Percentiles rank a stretch among this genome's conserved stretches.
phyloP scores from a whole-genome alignment of 2,329 filamentous ascomycete genomes.

The Lasiodiplodia sp. region DNA sequence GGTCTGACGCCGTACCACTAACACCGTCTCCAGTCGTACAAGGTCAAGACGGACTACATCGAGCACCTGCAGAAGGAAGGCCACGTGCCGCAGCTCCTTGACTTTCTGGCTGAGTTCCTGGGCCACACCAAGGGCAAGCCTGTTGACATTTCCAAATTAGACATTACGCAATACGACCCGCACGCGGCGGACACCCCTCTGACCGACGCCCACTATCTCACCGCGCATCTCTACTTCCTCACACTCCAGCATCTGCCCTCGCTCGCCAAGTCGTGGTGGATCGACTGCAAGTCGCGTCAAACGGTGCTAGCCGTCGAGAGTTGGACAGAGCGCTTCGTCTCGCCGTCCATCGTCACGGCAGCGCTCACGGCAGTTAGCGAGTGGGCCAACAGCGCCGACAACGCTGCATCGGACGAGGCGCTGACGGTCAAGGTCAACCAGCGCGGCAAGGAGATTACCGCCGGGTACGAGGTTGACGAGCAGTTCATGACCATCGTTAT shows the following conservation, averaged over 20 bases:
- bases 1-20: conserved; percentile 34
- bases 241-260: conserved; percentile 78
- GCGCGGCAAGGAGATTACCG: conserved; percentile 77
- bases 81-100: conserved; percentile 72
- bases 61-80: conserved; percentile 78
- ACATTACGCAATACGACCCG: conserved; percentile 65
- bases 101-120: conserved; percentile 84
- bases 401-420: conserved; percentile 56
- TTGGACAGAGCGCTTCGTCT: conserved; percentile 79
- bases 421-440: conserved; percentile 75
- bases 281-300: conserved; percentile 78
- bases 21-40: conserved; percentile 65
- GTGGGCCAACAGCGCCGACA: conserved; percentile 63
- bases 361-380: conserved; percentile 71
- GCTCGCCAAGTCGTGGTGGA: conserved; percentile 84
- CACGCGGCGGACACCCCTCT: conserved; percentile 51
- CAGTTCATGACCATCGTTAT: conserved; percentile 84
- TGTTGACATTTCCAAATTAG: conserved; percentile 73
- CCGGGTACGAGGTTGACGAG: conserved; percentile 88
- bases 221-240: conserved; percentile 86
- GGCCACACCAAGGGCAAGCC: conserved; percentile 78
- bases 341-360: conserved; percentile 71
- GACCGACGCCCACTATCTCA: conserved; percentile 79
- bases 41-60: conserved; percentile 81
- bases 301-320: conserved; percentile 79